These are phyloP conservation scores for Marvania coccoides DNA, from an alignment of 139 green algal species.

Conservation along the genomic window DNA sequence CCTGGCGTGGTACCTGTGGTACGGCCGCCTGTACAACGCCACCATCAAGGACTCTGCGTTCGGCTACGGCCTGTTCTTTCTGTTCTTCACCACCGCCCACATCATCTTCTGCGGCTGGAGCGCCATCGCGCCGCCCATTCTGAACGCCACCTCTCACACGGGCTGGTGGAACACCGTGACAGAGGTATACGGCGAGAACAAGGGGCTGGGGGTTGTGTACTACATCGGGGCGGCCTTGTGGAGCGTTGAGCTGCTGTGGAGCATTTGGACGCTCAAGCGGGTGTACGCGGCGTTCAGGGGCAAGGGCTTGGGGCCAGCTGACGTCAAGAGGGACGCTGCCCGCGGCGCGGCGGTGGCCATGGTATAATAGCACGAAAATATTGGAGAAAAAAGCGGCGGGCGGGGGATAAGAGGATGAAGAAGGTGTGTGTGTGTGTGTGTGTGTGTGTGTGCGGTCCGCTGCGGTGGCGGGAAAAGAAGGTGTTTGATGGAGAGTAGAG, in stretches of 20 bases:
- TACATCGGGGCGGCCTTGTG: slow-evolving; percentile 41
- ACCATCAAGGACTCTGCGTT: slow-evolving; percentile 48
- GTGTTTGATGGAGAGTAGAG: no score
- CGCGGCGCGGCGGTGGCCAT: background rate
- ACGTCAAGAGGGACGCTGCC: slow-evolving; percentile 25
- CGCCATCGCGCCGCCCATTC: slow-evolving; percentile 33
- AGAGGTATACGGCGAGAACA: slow-evolving; percentile 19
- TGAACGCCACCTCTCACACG: slow-evolving; percentile 21
- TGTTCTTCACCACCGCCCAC: slow-evolving; percentile 32
- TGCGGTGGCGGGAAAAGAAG: no score
- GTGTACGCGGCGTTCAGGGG: slow-evolving; percentile 45
- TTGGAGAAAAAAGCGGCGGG: no score
- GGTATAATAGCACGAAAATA: no score
- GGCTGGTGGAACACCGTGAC: slow-evolving; percentile 33
- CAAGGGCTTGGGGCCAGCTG: slow-evolving; percentile 7
- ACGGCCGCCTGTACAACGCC: slow-evolving; percentile 46
- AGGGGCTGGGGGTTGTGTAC: slow-evolving; percentile 39
- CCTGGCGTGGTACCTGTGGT: slow-evolving; percentile 41
- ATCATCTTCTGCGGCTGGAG: slow-evolving; percentile 44
- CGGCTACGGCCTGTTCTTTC: slow-evolving; percentile 35
- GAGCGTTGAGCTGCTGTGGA: slow-evolving; percentile 40
- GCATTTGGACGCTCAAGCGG: slow-evolving; percentile 21
- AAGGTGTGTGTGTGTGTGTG: no score
- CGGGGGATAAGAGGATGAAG: no score
- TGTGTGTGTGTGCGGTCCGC: no score